Base-by-base conservation (phyloP, 1,284 basidiomycete species). In the Phellinidium pouzarii region DNA sequence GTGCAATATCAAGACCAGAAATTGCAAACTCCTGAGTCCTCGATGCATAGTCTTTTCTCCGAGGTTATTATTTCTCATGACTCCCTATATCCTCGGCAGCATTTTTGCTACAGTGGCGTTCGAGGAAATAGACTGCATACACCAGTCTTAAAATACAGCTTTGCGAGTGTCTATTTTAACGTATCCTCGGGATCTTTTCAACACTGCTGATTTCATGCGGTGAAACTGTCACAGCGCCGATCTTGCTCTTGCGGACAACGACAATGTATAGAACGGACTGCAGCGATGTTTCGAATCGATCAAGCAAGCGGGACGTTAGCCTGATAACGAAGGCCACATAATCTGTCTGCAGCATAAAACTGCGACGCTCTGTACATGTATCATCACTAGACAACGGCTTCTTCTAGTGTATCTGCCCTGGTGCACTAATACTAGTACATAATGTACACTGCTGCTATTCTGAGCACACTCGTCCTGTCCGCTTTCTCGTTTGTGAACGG, bases 401-500 rank as follows among this genome's bases (percentile, higher is more conserved):
- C n/a, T n/a, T n/a, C n/a, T n/a, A n/a, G n/a, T n/a, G n/a, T n/a
- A n/a, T n/a, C n/a, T n/a, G n/a, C n/a, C n/a, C n/a, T n/a, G n/a
- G n/a, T n/a, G n/a, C n/a, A n/a, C n/a, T n/a, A n/a, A n/a, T n/a
- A n/a, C n/a, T n/a, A 34, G 31, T 34, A 11, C 31, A 7, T 3
- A 11, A 34, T 34, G 31, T 34, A 11, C 14, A 14, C 31, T 3
- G 31, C 31, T 34, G 31, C 31, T 34, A 8, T 34, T 14, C 31
- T 34, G 11, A 8, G 31, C 6, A 11, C 14, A 34, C 31, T 34
- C 31, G 31, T 8, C 31, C 14, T 34, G 14, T 34, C 31, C 9
- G 14, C 31, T 8, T 11, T 34, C 9, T 34, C 31, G 9, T 34
- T 14, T 34, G 23, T 42, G 40, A 8, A 11, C 11, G 65, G 61